phyloP scores from a whole-genome alignment of 176 grass and related monocot genomes.

The Tillandsia fasciculata region DNA sequence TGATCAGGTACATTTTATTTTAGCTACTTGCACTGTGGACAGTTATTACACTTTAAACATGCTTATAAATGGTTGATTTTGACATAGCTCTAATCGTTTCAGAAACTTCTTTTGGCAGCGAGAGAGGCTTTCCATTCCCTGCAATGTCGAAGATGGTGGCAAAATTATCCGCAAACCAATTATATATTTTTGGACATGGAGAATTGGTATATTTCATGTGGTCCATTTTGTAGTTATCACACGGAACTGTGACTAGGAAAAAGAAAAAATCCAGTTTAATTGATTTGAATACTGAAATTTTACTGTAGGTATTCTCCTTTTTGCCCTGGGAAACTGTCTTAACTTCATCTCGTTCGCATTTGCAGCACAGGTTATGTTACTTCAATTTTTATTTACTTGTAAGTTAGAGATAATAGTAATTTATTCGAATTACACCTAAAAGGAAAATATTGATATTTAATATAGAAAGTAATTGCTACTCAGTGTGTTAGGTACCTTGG shows the following conservation, averaged over 20 bases:
- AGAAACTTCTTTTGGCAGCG: constrained; percentile 47
- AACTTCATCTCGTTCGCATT: constrained; percentile 97
- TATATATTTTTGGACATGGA: constrained; percentile 95
- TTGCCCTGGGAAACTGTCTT: constrained; percentile 83
- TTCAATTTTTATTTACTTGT: constrained; percentile 7
- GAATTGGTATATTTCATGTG: constrained; percentile 52
- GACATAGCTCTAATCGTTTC: constrained; percentile 1
- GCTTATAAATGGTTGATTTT: neutral
- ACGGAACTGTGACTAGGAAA: neutral
- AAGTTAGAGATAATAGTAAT: neutral
- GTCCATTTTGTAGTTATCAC: constrained; percentile 2
- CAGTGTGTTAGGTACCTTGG: neutral
- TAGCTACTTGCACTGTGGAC: neutral
- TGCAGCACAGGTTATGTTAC: constrained; percentile 74
- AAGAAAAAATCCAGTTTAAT: constrained; percentile 8
- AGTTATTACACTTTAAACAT: neutral
- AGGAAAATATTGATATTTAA: neutral
- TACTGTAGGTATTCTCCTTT: constrained; percentile 83
- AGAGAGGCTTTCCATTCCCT: constrained; percentile 58
- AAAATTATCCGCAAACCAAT: constrained; percentile 69
- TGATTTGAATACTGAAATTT: constrained; percentile 27
- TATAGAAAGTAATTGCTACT: neutral
- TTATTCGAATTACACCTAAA: neutral
- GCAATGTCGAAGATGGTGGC: constrained; percentile 50
- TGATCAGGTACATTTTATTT: constrained; percentile 70